A percentile compares a stretch with the other conserved stretches of the same genome.
Evolutionary conservation across 148 eudicot genomes (phyloP).

Genomic region (Cornus florida): DNA sequence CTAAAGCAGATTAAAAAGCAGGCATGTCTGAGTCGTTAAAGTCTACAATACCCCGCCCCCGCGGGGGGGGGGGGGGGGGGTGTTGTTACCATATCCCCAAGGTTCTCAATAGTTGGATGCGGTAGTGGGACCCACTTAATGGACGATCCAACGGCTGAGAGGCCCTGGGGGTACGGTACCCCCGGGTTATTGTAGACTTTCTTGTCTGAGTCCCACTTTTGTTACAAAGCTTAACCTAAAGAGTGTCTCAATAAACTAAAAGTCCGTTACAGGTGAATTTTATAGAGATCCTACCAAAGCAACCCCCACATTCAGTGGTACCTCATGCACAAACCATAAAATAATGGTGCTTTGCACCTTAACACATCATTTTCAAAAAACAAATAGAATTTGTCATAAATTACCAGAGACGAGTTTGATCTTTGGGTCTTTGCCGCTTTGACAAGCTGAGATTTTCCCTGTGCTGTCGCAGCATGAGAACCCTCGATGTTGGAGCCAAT

Average conservation of each 20-base stretch:
- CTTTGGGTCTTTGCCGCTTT: constrained; percentile 84
- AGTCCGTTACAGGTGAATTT: not conserved
- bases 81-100: no score
- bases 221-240: not conserved
- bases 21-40: not conserved
- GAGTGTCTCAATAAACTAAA: not conserved
- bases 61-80: no score
- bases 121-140: no score
- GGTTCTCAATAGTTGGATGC: no score
- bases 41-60: no score
- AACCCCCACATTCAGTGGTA: not conserved
- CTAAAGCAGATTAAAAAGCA: not conserved
- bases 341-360: not conserved
- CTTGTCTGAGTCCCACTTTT: not conserved
- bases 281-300: not conserved
- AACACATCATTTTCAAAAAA: constrained; percentile 1
- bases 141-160: no score
- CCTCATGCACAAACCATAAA: no score
- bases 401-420: constrained; percentile 91
- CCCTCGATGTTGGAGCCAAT: constrained; percentile 76
- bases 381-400: constrained; percentile 11
- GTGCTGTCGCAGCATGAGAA: constrained; percentile 73
- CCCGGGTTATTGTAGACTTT: no score
- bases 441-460: constrained; percentile 71
- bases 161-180: no score